Percentiles rank a stretch among this genome's conserved stretches.
phyloP scores from a whole-genome alignment of 139 green algal genomes.

The Asterochloris erici region DNA sequence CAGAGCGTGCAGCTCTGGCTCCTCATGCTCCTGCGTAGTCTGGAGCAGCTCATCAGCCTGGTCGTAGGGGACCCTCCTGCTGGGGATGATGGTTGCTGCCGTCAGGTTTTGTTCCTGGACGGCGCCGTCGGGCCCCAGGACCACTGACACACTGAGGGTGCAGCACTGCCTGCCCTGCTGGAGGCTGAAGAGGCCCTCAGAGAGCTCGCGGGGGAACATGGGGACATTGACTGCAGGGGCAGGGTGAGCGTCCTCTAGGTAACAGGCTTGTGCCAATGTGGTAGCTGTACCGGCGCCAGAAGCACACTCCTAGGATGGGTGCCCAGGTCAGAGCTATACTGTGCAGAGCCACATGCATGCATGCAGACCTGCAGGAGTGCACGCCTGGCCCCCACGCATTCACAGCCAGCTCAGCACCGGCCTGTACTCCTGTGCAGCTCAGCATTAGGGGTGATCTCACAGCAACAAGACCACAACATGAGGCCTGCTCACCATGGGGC shows the following conservation, averaged over 20 bases:
- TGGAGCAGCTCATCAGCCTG: constrained; percentile 61
- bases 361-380: too few species aligned
- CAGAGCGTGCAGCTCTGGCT: constrained; percentile 30
- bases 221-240: constrained; percentile 45
- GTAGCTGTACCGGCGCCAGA: too few species aligned
- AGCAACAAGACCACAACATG: background rate
- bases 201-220: constrained; percentile 82
- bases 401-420: background rate
- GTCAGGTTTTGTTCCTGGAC: constrained; percentile 34
- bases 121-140: constrained; percentile 52
- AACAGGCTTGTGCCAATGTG: too few species aligned
- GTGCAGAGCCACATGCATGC: too few species aligned
- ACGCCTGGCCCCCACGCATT: too few species aligned
- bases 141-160: constrained; percentile 52
- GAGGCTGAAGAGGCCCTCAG: constrained; percentile 78
- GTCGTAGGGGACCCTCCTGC: constrained; percentile 74
- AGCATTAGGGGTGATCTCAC: background rate
- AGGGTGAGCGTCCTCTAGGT: too few species aligned
- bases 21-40: background rate
- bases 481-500: constrained; percentile 35
- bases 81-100: constrained; percentile 35
- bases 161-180: constrained; percentile 15
- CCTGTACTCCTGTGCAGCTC: background rate
- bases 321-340: too few species aligned
- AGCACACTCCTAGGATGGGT: too few species aligned